Base-by-base conservation (phyloP, 1,139 yeast species). In the Lodderomyces orthopsilosis region DNA sequence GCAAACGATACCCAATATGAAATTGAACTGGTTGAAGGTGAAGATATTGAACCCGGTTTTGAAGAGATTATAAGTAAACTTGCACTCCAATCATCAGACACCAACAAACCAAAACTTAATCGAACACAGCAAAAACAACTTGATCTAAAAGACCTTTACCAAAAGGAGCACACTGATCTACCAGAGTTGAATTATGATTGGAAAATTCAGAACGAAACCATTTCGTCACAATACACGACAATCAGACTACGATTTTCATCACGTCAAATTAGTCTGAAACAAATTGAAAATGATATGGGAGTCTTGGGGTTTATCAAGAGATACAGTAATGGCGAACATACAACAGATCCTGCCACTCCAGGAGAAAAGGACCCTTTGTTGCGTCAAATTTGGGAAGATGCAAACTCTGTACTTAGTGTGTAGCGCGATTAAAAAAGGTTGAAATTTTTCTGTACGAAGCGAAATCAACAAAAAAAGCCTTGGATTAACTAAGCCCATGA, bases 161-260 rank as follows among this genome's bases (percentile, higher is more conserved):
- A 37, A 14, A 6, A n/a, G 8, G 26, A 30, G 12, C 21, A 27
- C 8, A 3, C 10, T 9, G 37, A 33, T 2, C 10, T 3, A 6
- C 21, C 30, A 2, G 18, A 10, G n/a, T 8, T 33, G 8, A 26
- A 34, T 35, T 56, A 63, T 44, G 53, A 58, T 26, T 57, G 62
- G 41, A 66, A 60, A 41, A 68, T 68, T 30, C 74, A 68, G 45
- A 63, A 70, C 46, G 76, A 72, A 46, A 63, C 68, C 2, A 56
- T 72, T 3, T 50, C 56, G 38, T 61, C 68, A 3, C 73, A 71
- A 42, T 71, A 69, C 53, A 68, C 64, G 9, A 60, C 64, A 12
- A 62, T 72, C n/a, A 51, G 76, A 32, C 55, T 70, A 17, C 50
- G 76, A 35, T 72, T 68, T 42, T 56, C 68, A 3, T 57, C 60